Evolutionary conservation across 164 flowering plant species (phyloP), one percentile per base, ranked within the genome.

Genomic region (Vitis riparia): DNA sequence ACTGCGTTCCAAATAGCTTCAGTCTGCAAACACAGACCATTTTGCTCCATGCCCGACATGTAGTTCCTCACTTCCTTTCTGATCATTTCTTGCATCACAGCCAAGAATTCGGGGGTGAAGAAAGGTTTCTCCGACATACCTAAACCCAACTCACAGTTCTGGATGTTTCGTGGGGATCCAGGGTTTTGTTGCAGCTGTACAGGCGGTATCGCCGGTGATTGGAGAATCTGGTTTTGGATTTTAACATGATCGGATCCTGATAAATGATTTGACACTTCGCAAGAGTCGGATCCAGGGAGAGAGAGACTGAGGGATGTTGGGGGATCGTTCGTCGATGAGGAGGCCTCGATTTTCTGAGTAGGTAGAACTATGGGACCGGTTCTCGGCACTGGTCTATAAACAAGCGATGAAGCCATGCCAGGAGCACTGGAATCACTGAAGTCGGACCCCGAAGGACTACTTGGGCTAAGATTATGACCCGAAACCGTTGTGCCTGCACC

Each of bases 381-480:
- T 56, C 86, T 72, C 1, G 87, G 73, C 5, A 84, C 58, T 0
- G 90, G 93, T 10, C 82, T 71, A 62, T 52, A 87, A 9, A 85
- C 76, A 51, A 57, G 83, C 15, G 74, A 53, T 0, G 73, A 16
- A 4, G 74, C 58, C 55, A 70, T 15, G 23, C 68, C 80, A 15
- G 81, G 76, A 12, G 76, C 67, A 58, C 92, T 82, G 0, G 92
- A 89, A 63, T 88, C 91, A 65, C 94, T 89, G 62, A 84, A 68
- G n/a, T 88, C 94, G 12, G 96, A 89, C 59, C 89, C 89, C 23
- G 88, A 75, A 3, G 89, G 90, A 70, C 89, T 87, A 8, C 86
- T 64, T 9, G 90, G 93, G 67, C 70, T 84, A 16, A 82, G 17
- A 51, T 62, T 77, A 1, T 75, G 75, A 5, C 78, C 80, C 8